Conservation (phyloP, 2,329 filamentous ascomycete species). For the Pleomassaria siparia region DNA sequence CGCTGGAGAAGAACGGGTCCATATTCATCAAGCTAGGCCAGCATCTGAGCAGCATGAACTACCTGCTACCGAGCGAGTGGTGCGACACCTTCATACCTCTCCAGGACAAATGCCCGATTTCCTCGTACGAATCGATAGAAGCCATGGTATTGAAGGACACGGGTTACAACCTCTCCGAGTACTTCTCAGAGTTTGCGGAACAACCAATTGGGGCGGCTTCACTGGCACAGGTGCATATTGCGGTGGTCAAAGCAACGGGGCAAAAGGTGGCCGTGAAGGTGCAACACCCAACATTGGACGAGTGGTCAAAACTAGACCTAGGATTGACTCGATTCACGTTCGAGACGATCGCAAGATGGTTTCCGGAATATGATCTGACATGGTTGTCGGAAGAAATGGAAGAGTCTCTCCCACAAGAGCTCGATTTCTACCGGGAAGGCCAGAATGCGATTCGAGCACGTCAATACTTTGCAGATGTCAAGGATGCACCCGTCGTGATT, state of each 20-base stretch:
- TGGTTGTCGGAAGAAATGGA: constrained; percentile 97
- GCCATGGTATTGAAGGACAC: constrained; percentile 86
- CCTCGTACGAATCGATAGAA: constrained; percentile 82
- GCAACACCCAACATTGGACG: constrained; percentile 84
- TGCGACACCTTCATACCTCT: constrained; percentile 93
- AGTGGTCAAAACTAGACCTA: constrained; percentile 88
- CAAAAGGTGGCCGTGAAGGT: constrained; percentile 94
- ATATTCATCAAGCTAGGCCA: constrained; percentile 99
- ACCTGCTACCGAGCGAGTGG: constrained; percentile 88
- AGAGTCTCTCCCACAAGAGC: constrained; percentile 81
- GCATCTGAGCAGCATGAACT: constrained; percentile 94
- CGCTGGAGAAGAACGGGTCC: constrained; percentile 92
- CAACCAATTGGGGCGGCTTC: constrained; percentile 89
- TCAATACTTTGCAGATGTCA: constrained; percentile 75
- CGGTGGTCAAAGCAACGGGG: constrained; percentile 76
- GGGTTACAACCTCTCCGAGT: constrained; percentile 72
- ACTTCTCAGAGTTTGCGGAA: constrained; percentile 81
- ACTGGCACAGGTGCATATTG: constrained; percentile 90
- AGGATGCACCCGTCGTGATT: constrained; percentile 79
- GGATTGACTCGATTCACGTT: constrained; percentile 87
- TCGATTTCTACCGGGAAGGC: constrained; percentile 86
- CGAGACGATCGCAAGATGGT: constrained; percentile 84
- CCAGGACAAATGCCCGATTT: constrained; percentile 94
- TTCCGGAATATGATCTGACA: constrained; percentile 95
- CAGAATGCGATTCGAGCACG: constrained; percentile 78